A percentile compares a stretch with the other conserved stretches of the same genome.
phyloP scores from a whole-genome alignment of 2,329 filamentous ascomycete species.

The Ophiosphaerella narmari region DNA sequence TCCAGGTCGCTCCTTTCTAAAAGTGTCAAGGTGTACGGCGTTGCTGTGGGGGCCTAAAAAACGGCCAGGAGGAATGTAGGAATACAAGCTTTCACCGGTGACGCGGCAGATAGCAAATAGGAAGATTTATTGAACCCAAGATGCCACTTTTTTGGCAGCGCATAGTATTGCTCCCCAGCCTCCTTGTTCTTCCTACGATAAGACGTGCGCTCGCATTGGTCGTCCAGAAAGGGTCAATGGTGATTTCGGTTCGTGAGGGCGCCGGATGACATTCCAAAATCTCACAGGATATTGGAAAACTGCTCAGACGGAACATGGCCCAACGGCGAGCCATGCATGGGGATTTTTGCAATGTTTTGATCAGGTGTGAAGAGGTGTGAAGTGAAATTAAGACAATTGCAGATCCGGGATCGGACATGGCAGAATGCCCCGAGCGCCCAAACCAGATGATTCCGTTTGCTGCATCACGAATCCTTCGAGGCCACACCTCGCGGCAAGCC shows the following conservation, averaged over 20 bases:
- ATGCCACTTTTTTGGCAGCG: neutral
- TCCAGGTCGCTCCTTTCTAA: slow-evolving; percentile 6
- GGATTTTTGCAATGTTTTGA: neutral
- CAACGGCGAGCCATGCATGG: neutral
- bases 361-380: slow-evolving; percentile 13
- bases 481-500: slow-evolving; percentile 17
- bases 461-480: slow-evolving; percentile 29
- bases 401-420: slow-evolving; percentile 16
- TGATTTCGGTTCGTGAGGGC: neutral
- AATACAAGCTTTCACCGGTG: slow-evolving; percentile 4
- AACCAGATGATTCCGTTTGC: neutral
- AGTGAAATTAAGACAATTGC: slow-evolving; percentile 25
- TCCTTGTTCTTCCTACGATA: slow-evolving; percentile 1
- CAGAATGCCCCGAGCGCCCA: slow-evolving; percentile 15
- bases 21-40: slow-evolving; percentile 19
- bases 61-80: slow-evolving; percentile 1
- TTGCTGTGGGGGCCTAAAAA: slow-evolving; percentile 8
- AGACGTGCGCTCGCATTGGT: slow-evolving; percentile 1
- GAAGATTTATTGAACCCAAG: neutral
- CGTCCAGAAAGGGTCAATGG: neutral
- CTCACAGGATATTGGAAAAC: neutral
- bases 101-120: slow-evolving; percentile 9
- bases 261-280: neutral
- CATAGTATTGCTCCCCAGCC: slow-evolving; percentile 1
- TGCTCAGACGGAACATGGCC: neutral